These are phyloP conservation scores for Fagus crenata DNA, from an alignment of 306 rosid species.

Conservation along the genomic window DNA sequence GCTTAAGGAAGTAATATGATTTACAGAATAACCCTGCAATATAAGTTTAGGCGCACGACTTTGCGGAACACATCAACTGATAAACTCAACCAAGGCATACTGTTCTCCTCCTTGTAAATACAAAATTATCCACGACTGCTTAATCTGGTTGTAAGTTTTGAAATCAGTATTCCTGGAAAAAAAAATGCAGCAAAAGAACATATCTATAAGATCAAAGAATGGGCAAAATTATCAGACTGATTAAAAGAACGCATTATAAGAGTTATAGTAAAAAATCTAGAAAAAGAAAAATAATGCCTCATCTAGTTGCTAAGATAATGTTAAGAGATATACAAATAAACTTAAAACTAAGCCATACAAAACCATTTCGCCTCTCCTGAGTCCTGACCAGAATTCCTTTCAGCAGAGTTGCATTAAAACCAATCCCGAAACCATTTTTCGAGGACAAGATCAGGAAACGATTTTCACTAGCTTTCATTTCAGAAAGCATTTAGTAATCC, in stretches of 20 bases:
- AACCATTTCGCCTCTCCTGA: not conserved
- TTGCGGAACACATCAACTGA: slow-evolving; percentile 58
- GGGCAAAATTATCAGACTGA: not conserved
- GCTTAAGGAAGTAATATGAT: slow-evolving; percentile 15
- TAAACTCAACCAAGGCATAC: slow-evolving; percentile 72
- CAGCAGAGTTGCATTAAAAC: not conserved
- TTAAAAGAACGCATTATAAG: not conserved
- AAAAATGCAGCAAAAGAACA: not conserved
- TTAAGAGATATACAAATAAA: not conserved
- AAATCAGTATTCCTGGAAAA: slow-evolving; percentile 48
- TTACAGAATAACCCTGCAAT: slow-evolving; percentile 82
- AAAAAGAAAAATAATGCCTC: not conserved
- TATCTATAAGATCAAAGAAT: slow-evolving; percentile 3
- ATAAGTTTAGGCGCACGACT: slow-evolving; percentile 65
- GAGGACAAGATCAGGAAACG: not conserved
- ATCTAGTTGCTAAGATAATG: not conserved
- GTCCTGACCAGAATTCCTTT: not conserved
- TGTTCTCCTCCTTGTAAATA: slow-evolving; percentile 34
- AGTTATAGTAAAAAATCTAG: not conserved
- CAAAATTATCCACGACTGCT: slow-evolving; percentile 36
- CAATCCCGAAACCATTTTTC: not conserved
- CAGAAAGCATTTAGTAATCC: not conserved
- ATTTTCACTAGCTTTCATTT: not conserved
- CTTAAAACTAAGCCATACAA: not conserved
- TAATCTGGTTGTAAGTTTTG: slow-evolving; percentile 21